A percentile compares a stretch with the other conserved stretches of the same genome.
These are phyloP conservation scores for Aspergillus sclerotioniger DNA, from an alignment of 495 filamentous ascomycete species.

Conservation along the genomic window DNA sequence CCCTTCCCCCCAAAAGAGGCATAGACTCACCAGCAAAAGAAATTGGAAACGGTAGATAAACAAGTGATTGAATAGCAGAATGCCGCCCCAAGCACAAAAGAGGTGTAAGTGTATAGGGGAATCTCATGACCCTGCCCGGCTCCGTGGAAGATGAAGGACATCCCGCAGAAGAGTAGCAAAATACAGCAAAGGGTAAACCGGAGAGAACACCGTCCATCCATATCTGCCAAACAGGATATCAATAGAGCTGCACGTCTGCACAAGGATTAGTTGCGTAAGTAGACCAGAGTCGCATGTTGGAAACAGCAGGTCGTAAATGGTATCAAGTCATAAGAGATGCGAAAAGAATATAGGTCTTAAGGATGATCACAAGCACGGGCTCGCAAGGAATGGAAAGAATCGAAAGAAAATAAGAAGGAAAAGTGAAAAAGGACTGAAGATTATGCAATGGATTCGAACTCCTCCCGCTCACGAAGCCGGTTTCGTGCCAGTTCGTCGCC, in stretches of 20 bases:
- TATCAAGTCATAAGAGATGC: conserved; percentile 21
- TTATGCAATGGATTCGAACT: conserved; percentile 54
- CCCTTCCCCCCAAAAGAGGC: neutral
- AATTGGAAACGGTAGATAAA: neutral
- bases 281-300: conserved; percentile 9
- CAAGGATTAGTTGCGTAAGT: conserved; percentile 17
- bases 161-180: conserved; percentile 5
- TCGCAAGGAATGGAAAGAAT: conserved; percentile 14
- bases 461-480: conserved; percentile 73
- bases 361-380: conserved; percentile 6
- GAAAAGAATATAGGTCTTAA: conserved; percentile 3
- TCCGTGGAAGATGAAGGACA: conserved; percentile 4
- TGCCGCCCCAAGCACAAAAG: conserved; percentile 13
- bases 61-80: conserved; percentile 9
- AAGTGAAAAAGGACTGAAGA: neutral
- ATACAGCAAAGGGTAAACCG: conserved; percentile 4
- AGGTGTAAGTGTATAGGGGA: conserved; percentile 24
- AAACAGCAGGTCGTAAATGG: conserved; percentile 22
- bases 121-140: conserved; percentile 10
- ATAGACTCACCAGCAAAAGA: neutral
- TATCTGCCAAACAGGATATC: conserved; percentile 7
- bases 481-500: conserved; percentile 85
- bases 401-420: conserved; percentile 10
- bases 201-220: conserved; percentile 1
- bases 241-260: conserved; percentile 13